Evolutionary conservation across 2,329 filamentous ascomycete genomes (phyloP).

Genomic region (Magnaporthiopsis incrustans): DNA sequence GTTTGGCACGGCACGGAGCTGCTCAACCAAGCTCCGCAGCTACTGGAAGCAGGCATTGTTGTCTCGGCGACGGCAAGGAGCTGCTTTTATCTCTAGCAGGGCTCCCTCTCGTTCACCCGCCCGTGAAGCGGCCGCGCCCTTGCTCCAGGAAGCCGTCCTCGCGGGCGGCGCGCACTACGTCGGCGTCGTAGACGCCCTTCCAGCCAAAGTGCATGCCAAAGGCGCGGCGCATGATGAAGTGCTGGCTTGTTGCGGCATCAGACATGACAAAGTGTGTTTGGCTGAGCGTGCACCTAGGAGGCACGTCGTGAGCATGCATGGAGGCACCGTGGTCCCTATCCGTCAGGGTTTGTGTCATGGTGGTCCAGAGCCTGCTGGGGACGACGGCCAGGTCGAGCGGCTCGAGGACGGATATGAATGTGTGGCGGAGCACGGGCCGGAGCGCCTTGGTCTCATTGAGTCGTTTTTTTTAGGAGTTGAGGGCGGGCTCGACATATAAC

Average conservation of each 20-base stretch:
- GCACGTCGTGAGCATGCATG: conserved; percentile 19
- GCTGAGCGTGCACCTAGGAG: too few species aligned
- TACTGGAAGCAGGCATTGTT: background rate
- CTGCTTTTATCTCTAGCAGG: background rate
- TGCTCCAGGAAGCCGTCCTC: conserved; percentile 27
- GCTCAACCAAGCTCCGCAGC: conserved; percentile 18
- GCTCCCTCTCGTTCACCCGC: conserved; percentile 12
- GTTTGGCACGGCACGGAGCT: conserved; percentile 20
- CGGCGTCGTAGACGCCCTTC: conserved; percentile 24
- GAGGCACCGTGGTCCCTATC: too few species aligned
- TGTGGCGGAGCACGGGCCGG: conserved; percentile 16
- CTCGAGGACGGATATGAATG: conserved; percentile 18
- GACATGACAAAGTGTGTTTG: too few species aligned
- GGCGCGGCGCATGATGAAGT: conserved; percentile 18
- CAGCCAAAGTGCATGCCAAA: conserved; percentile 31
- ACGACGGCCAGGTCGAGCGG: conserved; percentile 18
- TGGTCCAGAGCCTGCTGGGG: background rate
- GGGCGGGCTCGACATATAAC: conserved; percentile 25
- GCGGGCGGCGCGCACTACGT: conserved; percentile 23
- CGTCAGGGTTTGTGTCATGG: background rate
- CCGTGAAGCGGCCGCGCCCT: conserved; percentile 32
- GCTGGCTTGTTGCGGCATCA: too few species aligned
- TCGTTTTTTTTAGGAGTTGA: conserved; percentile 8
- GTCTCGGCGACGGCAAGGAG: conserved; percentile 11
- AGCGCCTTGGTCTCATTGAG: conserved; percentile 23